These are phyloP conservation scores for Ceratobasidium sp. DNA, from an alignment of 1,284 basidiomycete genomes.

Conservation along the genomic window DNA sequence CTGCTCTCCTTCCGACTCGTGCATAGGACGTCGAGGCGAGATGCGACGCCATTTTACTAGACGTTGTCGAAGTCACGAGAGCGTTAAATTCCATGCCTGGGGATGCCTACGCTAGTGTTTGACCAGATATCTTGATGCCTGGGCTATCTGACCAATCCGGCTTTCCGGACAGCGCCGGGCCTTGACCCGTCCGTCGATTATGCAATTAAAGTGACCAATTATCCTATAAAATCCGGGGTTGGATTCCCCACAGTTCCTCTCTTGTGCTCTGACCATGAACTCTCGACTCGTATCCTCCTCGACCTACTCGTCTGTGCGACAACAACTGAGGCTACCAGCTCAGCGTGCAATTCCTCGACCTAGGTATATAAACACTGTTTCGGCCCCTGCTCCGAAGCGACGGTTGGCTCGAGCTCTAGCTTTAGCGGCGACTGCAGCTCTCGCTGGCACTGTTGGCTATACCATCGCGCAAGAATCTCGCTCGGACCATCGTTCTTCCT, in stretches of 20 bases:
- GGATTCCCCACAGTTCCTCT: slow-evolving; percentile 29
- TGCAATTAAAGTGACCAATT: neutral
- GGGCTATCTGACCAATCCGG: slow-evolving; percentile 7
- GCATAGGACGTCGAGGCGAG: slow-evolving; percentile 27
- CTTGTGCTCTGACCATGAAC: slow-evolving; percentile 18
- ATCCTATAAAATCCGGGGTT: slow-evolving; percentile 22
- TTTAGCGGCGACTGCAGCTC: slow-evolving; percentile 17
- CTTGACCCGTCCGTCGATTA: slow-evolving; percentile 25
- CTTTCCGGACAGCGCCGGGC: slow-evolving; percentile 9
- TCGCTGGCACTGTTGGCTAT: slow-evolving; percentile 40
- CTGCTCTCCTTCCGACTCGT: neutral
- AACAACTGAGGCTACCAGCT: slow-evolving; percentile 11
- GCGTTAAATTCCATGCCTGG: slow-evolving; percentile 16
- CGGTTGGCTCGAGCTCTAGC: slow-evolving; percentile 33
- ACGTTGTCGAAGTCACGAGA: slow-evolving; percentile 2
- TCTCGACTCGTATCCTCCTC: slow-evolving; percentile 14
- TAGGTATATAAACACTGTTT: slow-evolving; percentile 1
- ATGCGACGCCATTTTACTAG: slow-evolving; percentile 11
- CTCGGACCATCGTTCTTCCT: slow-evolving; percentile 32
- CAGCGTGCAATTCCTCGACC: slow-evolving; percentile 14
- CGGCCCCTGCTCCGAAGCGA: slow-evolving; percentile 17
- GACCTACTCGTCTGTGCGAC: neutral
- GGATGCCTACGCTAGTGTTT: no score
- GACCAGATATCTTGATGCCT: neutral
- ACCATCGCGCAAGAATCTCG: slow-evolving; percentile 12